Evolutionary conservation across 2,329 filamentous ascomycete genomes (phyloP).

Genomic region (Fusarium gaditjirri): DNA sequence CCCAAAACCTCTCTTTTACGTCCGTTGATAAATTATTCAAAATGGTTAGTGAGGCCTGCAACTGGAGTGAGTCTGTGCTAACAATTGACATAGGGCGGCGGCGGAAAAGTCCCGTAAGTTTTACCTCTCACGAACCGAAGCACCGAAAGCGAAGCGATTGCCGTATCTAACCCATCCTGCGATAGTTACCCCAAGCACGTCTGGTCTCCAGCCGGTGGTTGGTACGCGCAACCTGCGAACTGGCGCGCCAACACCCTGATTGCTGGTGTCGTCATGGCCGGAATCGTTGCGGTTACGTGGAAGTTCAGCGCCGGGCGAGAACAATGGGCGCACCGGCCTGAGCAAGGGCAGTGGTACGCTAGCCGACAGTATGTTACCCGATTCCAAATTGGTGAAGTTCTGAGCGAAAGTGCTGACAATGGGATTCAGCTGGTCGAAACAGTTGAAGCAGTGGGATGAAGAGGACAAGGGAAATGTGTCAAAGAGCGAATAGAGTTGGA

Average conservation of each 20-base stretch:
- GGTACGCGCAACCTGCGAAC: constrained; percentile 94
- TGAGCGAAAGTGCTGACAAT: constrained; percentile 34
- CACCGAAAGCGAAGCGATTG: constrained; percentile 17
- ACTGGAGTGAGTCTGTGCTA: constrained; percentile 47
- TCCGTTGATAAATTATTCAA: constrained; percentile 56
- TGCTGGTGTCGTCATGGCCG: constrained; percentile 73
- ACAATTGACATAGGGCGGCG: constrained; percentile 72
- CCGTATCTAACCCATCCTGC: constrained; percentile 22
- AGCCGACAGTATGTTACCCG: constrained; percentile 78
- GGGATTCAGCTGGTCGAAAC: constrained; percentile 56
- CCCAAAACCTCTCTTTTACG: constrained; percentile 40
- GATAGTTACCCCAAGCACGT: constrained; percentile 95
- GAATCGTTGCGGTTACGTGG: constrained; percentile 75
- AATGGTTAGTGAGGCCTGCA: constrained; percentile 61
- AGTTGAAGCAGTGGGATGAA: constrained; percentile 58
- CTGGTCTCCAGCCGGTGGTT: constrained; percentile 98
- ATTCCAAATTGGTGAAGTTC: background rate
- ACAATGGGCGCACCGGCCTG: constrained; percentile 78
- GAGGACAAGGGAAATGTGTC: constrained; percentile 52
- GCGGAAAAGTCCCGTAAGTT: constrained; percentile 71
- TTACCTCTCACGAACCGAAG: constrained; percentile 33
- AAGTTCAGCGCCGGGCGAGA: constrained; percentile 80
- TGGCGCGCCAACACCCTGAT: constrained; percentile 93
- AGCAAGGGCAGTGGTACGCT: constrained; percentile 80
- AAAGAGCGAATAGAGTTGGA: constrained; percentile 39